These are phyloP conservation scores for Chionographis japonica DNA, from an alignment of 106 monocot genomes.

Conservation along the genomic window DNA sequence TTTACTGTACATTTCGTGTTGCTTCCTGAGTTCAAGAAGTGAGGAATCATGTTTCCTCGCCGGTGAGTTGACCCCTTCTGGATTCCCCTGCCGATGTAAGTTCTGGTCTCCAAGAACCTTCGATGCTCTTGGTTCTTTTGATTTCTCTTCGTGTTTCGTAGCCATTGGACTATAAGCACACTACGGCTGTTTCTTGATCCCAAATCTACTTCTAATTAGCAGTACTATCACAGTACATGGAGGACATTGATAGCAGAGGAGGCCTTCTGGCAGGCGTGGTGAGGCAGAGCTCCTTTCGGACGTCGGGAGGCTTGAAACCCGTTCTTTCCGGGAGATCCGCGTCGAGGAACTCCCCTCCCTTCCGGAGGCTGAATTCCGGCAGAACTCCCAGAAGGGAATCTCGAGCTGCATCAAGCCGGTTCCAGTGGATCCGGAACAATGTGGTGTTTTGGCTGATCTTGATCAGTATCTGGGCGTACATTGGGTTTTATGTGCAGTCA, in stretches of 20 bases:
- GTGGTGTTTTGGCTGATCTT: slow-evolving; percentile 61
- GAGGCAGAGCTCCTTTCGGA: slow-evolving; percentile 25
- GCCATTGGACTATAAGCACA: not conserved
- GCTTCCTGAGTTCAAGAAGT: no score
- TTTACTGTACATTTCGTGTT: no score
- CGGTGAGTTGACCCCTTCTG: no score
- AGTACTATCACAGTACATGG: slow-evolving; percentile 24
- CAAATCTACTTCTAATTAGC: no score
- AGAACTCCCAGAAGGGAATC: slow-evolving; percentile 57
- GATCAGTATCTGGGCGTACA: slow-evolving; percentile 67
- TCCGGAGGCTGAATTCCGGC: slow-evolving; percentile 29
- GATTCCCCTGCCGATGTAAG: not conserved
- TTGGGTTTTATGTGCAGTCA: slow-evolving; percentile 75
- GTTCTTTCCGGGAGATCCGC: slow-evolving; percentile 48
- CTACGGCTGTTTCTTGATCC: no score
- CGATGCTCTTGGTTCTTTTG: no score
- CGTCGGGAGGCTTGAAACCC: slow-evolving; percentile 39
- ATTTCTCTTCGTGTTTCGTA: not conserved
- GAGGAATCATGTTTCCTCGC: no score
- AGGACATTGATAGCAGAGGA: slow-evolving; percentile 23
- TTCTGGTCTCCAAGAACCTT: not conserved
- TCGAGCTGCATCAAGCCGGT: slow-evolving; percentile 6
- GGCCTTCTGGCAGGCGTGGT: slow-evolving; percentile 31
- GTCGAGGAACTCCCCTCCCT: slow-evolving; percentile 55
- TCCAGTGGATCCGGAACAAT: slow-evolving; percentile 54